These are phyloP conservation scores for Dactylellina haptotyla DNA, from an alignment of 2,329 filamentous ascomycete species.

Conservation along the genomic window DNA sequence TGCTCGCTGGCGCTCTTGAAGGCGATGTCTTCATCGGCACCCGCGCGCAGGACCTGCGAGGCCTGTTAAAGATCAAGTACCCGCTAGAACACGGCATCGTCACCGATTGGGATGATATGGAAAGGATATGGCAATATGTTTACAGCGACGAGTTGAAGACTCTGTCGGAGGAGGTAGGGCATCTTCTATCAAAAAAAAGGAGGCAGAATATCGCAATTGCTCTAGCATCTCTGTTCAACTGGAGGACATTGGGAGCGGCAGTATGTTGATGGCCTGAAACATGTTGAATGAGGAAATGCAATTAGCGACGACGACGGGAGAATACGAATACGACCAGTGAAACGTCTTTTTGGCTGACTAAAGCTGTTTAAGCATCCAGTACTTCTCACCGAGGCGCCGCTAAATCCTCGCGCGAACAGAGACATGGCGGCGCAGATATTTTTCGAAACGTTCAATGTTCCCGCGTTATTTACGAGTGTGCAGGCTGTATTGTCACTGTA, in stretches of 20 bases:
- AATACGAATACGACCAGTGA: too few relatives aligned
- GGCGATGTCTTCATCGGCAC: conserved; percentile 97
- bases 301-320: too few relatives aligned
- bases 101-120: conserved; percentile 99
- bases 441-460: conserved; percentile 98
- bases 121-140: conserved; percentile 98
- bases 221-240: too few relatives aligned
- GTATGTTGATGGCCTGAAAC: too few relatives aligned
- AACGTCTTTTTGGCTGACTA: conserved; percentile 18
- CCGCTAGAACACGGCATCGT: conserved; percentile 97
- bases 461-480: conserved; percentile 94
- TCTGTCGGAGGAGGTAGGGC: conserved; percentile 86
- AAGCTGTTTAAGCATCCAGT: conserved; percentile 79
- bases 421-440: conserved; percentile 96
- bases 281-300: too few relatives aligned
- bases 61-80: conserved; percentile 93
- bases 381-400: conserved; percentile 90
- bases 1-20: conserved; percentile 94
- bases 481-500: conserved; percentile 93
- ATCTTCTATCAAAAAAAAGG: conserved; percentile 35
- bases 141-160: conserved; percentile 97
- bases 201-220: too few relatives aligned
- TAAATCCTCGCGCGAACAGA: conserved; percentile 94
- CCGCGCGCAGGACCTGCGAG: conserved; percentile 87
- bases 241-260: too few relatives aligned